These are phyloP conservation scores for Porogramme epimiltina DNA, from an alignment of 1,284 basidiomycete species.

Conservation along the genomic window DNA sequence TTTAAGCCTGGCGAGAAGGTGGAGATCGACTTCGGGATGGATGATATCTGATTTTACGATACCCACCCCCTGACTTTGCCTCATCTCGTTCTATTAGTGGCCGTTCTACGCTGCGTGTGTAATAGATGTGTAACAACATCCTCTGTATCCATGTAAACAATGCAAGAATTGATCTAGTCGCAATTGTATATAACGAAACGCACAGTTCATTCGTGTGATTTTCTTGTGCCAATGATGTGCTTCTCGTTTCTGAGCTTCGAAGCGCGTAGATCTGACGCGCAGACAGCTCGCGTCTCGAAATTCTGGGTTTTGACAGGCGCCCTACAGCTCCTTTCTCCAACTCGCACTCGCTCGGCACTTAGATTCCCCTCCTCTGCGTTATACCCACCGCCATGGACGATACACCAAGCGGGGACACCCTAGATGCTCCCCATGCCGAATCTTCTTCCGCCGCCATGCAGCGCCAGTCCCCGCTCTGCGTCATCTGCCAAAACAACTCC, in stretches of 20 bases:
- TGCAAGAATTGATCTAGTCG: not conserved
- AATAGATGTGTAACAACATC: constrained; percentile 7
- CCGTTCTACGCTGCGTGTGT: too few species aligned
- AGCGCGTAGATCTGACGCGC: constrained; percentile 1
- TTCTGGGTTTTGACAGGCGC: constrained; percentile 3
- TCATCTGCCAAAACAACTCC: constrained; percentile 44
- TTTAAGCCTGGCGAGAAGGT: constrained; percentile 99
- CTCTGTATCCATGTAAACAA: constrained; percentile 7
- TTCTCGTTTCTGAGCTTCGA: too few species aligned
- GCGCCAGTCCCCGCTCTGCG: constrained; percentile 40
- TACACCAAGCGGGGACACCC: not conserved
- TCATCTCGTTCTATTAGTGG: too few species aligned
- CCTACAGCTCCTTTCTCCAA: not conserved
- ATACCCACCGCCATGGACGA: constrained; percentile 13
- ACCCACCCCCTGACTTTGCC: constrained; percentile 9
- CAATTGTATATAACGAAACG: constrained; percentile 1
- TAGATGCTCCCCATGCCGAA: constrained; percentile 8
- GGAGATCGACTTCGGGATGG: constrained; percentile 83
- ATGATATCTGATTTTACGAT: constrained; percentile 67
- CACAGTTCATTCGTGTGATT: not conserved
- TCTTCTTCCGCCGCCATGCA: constrained; percentile 14
- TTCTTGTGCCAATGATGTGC: too few species aligned
- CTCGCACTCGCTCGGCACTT: not conserved
- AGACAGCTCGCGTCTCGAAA: constrained; percentile 8
- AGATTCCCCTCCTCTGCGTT: not conserved